Evolutionary conservation across 2,329 filamentous ascomycete species (phyloP), one percentile per base, ranked within the genome.

Genomic region (Calonectria henricotiae): DNA sequence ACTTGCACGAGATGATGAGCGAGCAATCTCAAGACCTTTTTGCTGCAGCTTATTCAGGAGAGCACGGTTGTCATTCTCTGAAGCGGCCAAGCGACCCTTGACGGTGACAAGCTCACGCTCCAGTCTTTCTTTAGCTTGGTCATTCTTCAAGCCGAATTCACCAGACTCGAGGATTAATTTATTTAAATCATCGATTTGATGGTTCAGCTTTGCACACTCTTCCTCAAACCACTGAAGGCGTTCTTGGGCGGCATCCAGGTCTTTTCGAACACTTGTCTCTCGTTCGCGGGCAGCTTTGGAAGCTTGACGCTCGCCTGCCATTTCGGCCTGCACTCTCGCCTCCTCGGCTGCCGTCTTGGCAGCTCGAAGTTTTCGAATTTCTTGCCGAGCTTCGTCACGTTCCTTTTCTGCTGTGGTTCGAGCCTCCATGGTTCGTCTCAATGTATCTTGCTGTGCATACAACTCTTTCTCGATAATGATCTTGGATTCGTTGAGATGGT

Each of bases 391-490:
- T 65, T 98, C 94, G 78, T 97, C 96, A 3, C 95, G 93, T 78
- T 97, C 94, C 74, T 92, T 90, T 80, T 99, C 96, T 0, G 94
- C 94, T 5, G 90, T 89, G 5, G 91, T 88, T 37, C 94, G 90
- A 55, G 94, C 92, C 81, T 98, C 95, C 74, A 93, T 94, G 12
- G 95, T 94, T 65, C 96, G 91, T 43, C 96, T 91, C 54, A 98
- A 89, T 12, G 94, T 93, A 79, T 99, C 96, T 81, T 98, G 95
- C 79, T 98, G 96, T 5, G 94, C 92, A 80, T 98, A 98, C 81
- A 99, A 92, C 82, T 98, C 96, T 82, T 98, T 98, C 82, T 99
- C 96, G 73, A 99, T 98, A 55, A 92, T 97, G 77, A 98, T 98
- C 82, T 99, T 99, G 32, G 94, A 92, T 73, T 98, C 95, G 77